A percentile compares a stretch with the other conserved stretches of the same genome.
These are phyloP conservation scores for Vickermania ingenoplastis DNA, from an alignment of 208 protist genomes.

Conservation along the genomic window DNA sequence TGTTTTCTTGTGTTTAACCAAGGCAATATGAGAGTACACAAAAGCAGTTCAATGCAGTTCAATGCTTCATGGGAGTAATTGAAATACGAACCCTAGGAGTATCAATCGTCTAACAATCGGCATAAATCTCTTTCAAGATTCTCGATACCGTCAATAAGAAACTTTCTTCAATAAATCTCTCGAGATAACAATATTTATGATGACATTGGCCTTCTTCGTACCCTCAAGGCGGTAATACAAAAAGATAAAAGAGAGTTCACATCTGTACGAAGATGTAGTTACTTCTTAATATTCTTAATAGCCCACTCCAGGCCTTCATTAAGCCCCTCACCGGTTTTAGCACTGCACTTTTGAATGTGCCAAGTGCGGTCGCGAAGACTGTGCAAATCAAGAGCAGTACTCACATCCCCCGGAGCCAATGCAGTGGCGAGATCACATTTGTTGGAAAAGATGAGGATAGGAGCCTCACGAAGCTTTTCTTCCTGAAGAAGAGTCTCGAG, in stretches of 20 bases:
- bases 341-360: slow-evolving; percentile 89
- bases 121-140: background rate
- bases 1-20: slow-evolving; percentile 3
- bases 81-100: too few relatives aligned
- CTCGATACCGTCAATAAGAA: background rate
- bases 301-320: slow-evolving; percentile 85
- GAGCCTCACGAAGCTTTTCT: slow-evolving; percentile 90
- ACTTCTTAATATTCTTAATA: slow-evolving; percentile 80
- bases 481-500: slow-evolving; percentile 90
- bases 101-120: too few relatives aligned
- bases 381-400: slow-evolving; percentile 75
- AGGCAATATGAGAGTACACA: slow-evolving; percentile 10
- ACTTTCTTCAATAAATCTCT: slow-evolving; percentile 2
- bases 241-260: background rate
- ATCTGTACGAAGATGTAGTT: slow-evolving; percentile 6
- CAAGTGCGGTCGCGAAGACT: slow-evolving; percentile 84
- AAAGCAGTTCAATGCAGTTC: slow-evolving; percentile 1
- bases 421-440: slow-evolving; percentile 95
- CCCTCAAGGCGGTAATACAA: background rate
- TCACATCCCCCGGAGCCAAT: slow-evolving; percentile 74
- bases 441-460: slow-evolving; percentile 96
- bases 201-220: background rate
- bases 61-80: slow-evolving; percentile 1
- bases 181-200: slow-evolving; percentile 7
- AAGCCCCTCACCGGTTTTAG: slow-evolving; percentile 84